Evolutionary conservation across 306 rosid genomes (phyloP).

Genomic region (Trifolium pratense): DNA sequence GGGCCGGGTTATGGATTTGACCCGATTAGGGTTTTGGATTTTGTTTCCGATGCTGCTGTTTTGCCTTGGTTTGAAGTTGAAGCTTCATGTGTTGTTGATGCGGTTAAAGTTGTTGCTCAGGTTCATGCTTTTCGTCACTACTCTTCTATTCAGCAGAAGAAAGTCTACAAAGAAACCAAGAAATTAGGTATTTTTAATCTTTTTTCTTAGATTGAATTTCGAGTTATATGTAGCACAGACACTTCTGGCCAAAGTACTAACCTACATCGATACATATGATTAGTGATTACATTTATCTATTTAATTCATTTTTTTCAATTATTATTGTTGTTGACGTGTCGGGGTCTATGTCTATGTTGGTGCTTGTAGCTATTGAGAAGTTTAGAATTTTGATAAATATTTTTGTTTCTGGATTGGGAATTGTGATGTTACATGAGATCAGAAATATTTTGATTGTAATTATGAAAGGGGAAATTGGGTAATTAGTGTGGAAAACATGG

Average conservation of each 20-base stretch:
- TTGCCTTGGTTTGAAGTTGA: slow-evolving; percentile 19
- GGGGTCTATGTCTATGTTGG: too few species aligned
- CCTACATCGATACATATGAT: too few species aligned
- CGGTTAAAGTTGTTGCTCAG: slow-evolving; percentile 38
- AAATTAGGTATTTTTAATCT: slow-evolving; percentile 27
- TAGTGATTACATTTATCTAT: too few species aligned
- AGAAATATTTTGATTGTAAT: not conserved
- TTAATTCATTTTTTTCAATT: too few species aligned
- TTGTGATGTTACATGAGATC: not conserved
- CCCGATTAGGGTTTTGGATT: slow-evolving; percentile 36
- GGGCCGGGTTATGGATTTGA: slow-evolving; percentile 13
- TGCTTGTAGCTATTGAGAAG: too few species aligned
- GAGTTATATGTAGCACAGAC: too few species aligned
- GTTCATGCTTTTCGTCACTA: slow-evolving; percentile 49
- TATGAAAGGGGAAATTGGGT: not conserved
- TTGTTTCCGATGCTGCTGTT: slow-evolving; percentile 44
- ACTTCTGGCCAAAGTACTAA: too few species aligned
- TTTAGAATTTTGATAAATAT: too few species aligned
- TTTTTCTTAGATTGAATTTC: not conserved
- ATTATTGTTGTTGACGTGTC: too few species aligned
- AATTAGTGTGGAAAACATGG: not conserved
- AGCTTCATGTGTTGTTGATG: slow-evolving; percentile 33
- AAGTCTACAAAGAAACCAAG: not conserved
- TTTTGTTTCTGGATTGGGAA: not conserved
- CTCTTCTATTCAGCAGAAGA: slow-evolving; percentile 33